These are phyloP conservation scores for Amoeboaphelidium protococcarum DNA, from an alignment of 371 early-diverging fungal species.

Conservation along the genomic window DNA sequence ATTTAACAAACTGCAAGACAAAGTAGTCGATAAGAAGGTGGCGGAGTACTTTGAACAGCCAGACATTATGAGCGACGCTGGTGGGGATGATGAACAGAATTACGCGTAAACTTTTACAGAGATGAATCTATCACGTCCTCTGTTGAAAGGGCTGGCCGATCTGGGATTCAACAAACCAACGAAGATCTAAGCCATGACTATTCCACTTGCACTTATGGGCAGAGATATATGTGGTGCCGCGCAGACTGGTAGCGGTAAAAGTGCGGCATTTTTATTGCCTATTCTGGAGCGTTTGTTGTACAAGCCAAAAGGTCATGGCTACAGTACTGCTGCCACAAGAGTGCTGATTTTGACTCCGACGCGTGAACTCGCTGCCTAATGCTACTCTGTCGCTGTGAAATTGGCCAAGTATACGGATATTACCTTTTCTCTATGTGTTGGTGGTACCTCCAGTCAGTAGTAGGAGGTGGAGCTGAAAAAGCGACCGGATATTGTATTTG, in stretches of 20 bases:
- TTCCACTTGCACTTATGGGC: constrained; percentile 88
- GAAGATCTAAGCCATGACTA: constrained; percentile 81
- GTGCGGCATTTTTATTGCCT: constrained; percentile 92
- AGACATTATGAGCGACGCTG: constrained; percentile 15
- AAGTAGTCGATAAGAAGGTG: background rate
- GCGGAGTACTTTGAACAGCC: constrained; percentile 6
- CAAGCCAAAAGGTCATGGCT: constrained; percentile 57
- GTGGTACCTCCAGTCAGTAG: constrained; percentile 58
- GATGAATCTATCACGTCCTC: constrained; percentile 79
- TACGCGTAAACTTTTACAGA: constrained; percentile 10
- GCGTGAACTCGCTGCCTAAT: constrained; percentile 94
- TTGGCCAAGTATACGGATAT: constrained; percentile 71
- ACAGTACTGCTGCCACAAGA: constrained; percentile 46
- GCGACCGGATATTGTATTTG: constrained; percentile 91
- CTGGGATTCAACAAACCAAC: constrained; percentile 85
- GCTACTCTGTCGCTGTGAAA: constrained; percentile 67
- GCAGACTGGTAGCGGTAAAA: constrained; percentile 98
- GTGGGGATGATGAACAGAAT: constrained; percentile 13
- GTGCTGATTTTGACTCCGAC: constrained; percentile 97
- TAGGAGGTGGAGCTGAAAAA: constrained; percentile 76
- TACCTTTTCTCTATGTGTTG: constrained; percentile 54
- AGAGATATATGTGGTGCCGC: constrained; percentile 98
- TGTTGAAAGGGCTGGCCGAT: constrained; percentile 65
- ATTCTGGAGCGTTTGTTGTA: constrained; percentile 80
- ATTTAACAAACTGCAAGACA: constrained; percentile 3